Evolutionary conservation across 495 filamentous ascomycete species (phyloP), one percentile per base, ranked within the genome.

Genomic region (Cladorrhinum samala): DNA sequence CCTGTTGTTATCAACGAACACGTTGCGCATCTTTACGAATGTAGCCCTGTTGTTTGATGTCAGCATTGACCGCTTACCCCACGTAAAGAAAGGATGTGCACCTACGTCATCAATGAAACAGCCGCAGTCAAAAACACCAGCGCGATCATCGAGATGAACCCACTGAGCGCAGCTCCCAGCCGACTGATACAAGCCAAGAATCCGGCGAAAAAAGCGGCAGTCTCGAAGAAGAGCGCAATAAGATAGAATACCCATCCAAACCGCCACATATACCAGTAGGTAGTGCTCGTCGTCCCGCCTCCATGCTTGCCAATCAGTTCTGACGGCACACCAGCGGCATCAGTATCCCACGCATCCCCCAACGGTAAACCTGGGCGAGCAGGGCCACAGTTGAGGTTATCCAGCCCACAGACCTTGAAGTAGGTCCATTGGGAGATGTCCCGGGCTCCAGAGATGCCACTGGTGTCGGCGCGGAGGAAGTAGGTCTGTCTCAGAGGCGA

Each of bases 361-460:
- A 80, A 46, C 7, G 77, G 72, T 1, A 74, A 60, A 4, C 65
- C 77, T 3, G 78, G 73, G 25, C 63, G 61, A 0, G 75, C 52
- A 0, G 52, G 23, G 41, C 74, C 68, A 59, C 78, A 81, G 62
- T 78, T 66, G 13, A 23, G 24, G 57, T 82, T 80, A 59, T 59
- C 68, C 25, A 52, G 62, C 19, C 77, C 77, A 59, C 78, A 82
- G 50, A 92, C 67, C 59, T 84, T 82, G 80, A 91, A 92, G 72
- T 85, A 92, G 2, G 90, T 93, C 91, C 91, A 96, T 69, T 91
- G 82, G 7, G 88, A 83, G 7, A 79, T 56, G 30, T 78, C 27
- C 9, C 76, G 70, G 1, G 89, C 83, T 18, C 80, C 80, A 9
- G 83, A 72, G 61, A 94, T 90, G 60, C 74, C 80, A 42, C 72